These are phyloP conservation scores for Solanum piurae DNA, from an alignment of 257 asterid genomes.

Conservation along the genomic window DNA sequence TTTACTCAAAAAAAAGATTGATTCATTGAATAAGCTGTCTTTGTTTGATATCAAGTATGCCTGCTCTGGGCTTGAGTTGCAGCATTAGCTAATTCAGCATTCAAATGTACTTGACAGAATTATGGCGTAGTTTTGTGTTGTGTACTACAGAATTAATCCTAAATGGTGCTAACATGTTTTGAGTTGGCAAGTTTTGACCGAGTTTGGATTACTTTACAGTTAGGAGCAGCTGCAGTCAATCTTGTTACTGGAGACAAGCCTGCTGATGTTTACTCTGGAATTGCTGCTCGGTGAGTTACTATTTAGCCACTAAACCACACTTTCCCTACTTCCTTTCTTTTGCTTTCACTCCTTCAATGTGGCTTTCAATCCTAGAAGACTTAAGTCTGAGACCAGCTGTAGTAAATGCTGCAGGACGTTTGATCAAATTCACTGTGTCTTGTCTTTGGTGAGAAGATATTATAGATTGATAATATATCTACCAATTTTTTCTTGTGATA, in stretches of 20 bases:
- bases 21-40: not conserved
- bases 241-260: constrained; percentile 90
- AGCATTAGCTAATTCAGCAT: not conserved
- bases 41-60: not conserved
- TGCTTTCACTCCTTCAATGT: not conserved
- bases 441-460: not conserved
- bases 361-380: not conserved
- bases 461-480: not conserved
- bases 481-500: not conserved
- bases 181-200: not conserved
- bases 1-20: not conserved
- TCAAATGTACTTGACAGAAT: not conserved
- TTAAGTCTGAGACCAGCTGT: not conserved
- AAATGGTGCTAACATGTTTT: not conserved
- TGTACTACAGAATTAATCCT: not conserved
- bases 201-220: constrained; percentile 29
- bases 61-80: not conserved
- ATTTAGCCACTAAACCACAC: not conserved
- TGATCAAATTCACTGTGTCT: not conserved
- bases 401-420: not conserved
- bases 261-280: constrained; percentile 96
- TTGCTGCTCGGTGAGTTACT: constrained; percentile 73
- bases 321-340: not conserved
- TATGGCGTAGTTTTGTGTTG: not conserved
- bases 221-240: constrained; percentile 97